These are phyloP conservation scores for Fraxinus xanthoxyloides DNA, from an alignment of 305 asterid genomes.

Conservation along the genomic window DNA sequence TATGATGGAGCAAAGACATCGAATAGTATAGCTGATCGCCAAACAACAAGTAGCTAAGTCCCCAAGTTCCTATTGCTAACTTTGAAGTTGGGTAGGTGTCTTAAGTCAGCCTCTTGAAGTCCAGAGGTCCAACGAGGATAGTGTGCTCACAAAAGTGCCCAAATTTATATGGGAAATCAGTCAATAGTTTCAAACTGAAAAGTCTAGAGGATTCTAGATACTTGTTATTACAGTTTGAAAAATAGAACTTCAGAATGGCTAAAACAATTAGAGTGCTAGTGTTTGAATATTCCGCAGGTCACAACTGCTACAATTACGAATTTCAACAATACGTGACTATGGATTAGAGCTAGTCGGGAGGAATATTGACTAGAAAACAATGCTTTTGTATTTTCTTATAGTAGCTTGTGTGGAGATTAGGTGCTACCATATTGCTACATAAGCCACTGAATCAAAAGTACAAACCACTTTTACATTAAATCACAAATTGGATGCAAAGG, in stretches of 20 bases:
- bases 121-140: constrained; percentile 90
- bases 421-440: not conserved
- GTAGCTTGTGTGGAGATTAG: not conserved
- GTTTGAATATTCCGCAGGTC: constrained; percentile 89
- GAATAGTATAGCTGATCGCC: constrained; percentile 42
- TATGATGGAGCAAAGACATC: constrained; percentile 69
- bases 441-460: not conserved
- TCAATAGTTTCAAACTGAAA: constrained; percentile 28
- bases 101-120: constrained; percentile 75
- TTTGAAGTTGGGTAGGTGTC: constrained; percentile 74
- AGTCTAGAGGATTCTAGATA: constrained; percentile 18
- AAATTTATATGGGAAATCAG: constrained; percentile 22
- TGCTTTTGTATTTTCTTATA: constrained; percentile 24
- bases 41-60: constrained; percentile 81
- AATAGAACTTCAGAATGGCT: constrained; percentile 91
- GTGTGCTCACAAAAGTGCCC: constrained; percentile 59
- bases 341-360: constrained; percentile 70
- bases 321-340: constrained; percentile 67
- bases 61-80: constrained; percentile 80
- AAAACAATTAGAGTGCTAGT: constrained; percentile 87
- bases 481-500: not conserved
- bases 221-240: constrained; percentile 46
- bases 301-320: constrained; percentile 88
- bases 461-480: not conserved
- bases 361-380: constrained; percentile 79